These are phyloP conservation scores for Neonectria magnoliae DNA, from an alignment of 2,329 filamentous ascomycete genomes.

Conservation along the genomic window DNA sequence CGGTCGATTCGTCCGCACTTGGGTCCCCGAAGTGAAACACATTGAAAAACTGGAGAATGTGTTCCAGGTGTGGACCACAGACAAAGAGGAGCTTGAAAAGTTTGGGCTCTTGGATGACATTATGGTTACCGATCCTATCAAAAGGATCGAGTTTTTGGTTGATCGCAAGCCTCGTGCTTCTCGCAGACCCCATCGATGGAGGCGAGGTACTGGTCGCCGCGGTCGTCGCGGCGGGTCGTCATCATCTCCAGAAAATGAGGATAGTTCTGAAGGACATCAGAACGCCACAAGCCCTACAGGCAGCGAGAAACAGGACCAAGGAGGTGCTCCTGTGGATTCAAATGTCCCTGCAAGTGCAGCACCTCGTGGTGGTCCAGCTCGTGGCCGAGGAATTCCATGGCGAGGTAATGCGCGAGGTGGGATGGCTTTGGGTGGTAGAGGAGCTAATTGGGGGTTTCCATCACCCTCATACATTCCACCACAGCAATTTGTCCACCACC, in stretches of 20 bases:
- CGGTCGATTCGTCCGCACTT: constrained; percentile 76
- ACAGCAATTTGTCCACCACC: constrained; percentile 8
- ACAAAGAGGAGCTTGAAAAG: constrained; percentile 64
- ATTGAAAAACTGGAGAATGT: constrained; percentile 66
- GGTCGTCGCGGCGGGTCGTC: constrained; percentile 24
- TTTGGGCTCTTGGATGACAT: constrained; percentile 66
- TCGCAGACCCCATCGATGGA: constrained; percentile 39
- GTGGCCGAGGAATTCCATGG: constrained; percentile 26
- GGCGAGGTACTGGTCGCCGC: constrained; percentile 38
- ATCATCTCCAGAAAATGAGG: not conserved
- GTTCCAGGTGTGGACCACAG: constrained; percentile 77
- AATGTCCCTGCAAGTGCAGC: constrained; percentile 10
- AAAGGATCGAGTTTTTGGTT: constrained; percentile 71
- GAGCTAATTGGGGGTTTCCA: not conserved
- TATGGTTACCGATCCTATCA: constrained; percentile 74
- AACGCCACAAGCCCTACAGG: constrained; percentile 16
- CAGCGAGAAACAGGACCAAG: constrained; percentile 23
- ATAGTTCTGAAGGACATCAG: constrained; percentile 2
- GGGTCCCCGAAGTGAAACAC: constrained; percentile 73
- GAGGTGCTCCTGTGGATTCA: not conserved
- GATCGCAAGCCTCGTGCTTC: constrained; percentile 56
- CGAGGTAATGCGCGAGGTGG: constrained; percentile 26
- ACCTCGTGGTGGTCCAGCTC: constrained; percentile 13
- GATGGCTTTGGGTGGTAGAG: constrained; percentile 6
- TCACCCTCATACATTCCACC: constrained; percentile 12